phyloP scores from a whole-genome alignment of 208 protist species.

The Crithidia thermophila region DNA sequence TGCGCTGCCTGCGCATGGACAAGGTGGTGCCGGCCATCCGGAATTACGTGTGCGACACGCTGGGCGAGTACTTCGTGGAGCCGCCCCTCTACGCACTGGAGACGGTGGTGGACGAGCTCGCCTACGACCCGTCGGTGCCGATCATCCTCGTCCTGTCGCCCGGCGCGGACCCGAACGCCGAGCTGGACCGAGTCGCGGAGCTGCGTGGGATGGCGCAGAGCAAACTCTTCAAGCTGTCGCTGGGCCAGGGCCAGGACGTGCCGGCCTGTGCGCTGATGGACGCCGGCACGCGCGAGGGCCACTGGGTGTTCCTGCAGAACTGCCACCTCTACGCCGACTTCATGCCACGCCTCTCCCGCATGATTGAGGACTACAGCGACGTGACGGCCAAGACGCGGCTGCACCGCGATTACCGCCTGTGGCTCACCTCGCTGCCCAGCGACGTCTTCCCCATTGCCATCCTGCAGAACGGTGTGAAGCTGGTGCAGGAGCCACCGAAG shows the following conservation, averaged over 20 bases:
- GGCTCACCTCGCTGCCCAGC: slow-evolving; percentile 98
- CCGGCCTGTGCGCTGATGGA: slow-evolving; percentile 92
- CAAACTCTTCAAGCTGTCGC: slow-evolving; percentile 92
- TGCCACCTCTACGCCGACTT: slow-evolving; percentile 96
- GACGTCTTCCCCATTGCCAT: slow-evolving; percentile 98
- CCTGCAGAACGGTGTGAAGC: slow-evolving; percentile 98
- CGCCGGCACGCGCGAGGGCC: slow-evolving; percentile 80
- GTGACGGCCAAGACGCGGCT: slow-evolving; percentile 88
- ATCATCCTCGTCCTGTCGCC: slow-evolving; percentile 98
- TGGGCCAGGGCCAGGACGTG: slow-evolving; percentile 96
- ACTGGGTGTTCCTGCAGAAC: slow-evolving; percentile 97
- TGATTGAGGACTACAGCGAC: slow-evolving; percentile 94
- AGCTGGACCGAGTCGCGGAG: slow-evolving; percentile 96
- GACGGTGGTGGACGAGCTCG: slow-evolving; percentile 88
- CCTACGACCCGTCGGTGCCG: slow-evolving; percentile 88
- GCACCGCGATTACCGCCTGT: slow-evolving; percentile 96
- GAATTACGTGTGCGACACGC: slow-evolving; percentile 85
- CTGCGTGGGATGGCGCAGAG: slow-evolving; percentile 79
- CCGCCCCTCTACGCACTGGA: slow-evolving; percentile 95
- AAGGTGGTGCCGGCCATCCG: slow-evolving; percentile 96
- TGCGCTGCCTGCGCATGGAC: slow-evolving; percentile 95
- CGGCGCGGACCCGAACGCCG: slow-evolving; percentile 96
- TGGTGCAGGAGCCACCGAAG: slow-evolving; percentile 98
- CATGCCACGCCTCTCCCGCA: slow-evolving; percentile 93
- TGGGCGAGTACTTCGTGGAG: slow-evolving; percentile 89